Evolutionary conservation across 2,329 filamentous ascomycete species (phyloP).

Genomic region (Arachnomyces sp.): DNA sequence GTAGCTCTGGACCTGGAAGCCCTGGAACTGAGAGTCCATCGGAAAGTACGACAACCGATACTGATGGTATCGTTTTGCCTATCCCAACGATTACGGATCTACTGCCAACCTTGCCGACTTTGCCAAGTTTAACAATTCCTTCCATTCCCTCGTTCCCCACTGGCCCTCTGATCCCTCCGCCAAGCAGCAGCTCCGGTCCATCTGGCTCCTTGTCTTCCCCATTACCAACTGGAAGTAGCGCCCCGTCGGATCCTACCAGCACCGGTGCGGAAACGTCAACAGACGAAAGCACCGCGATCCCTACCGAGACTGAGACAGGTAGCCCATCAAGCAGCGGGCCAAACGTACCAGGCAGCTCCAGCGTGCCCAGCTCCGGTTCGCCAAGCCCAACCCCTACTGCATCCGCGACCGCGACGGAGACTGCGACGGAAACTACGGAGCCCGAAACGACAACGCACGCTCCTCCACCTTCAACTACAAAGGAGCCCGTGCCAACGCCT

Average conservation of each 20-base stretch:
- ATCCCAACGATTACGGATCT: constrained; percentile 1
- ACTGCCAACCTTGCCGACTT: constrained; percentile 5
- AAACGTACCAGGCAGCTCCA: no score
- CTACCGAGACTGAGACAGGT: neutral
- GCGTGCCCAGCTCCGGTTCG: no score
- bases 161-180: constrained; percentile 10
- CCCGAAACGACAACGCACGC: constrained; percentile 4
- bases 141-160: neutral
- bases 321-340: no score
- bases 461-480: constrained; percentile 6
- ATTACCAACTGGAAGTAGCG: constrained; percentile 4
- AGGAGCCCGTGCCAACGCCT: neutral
- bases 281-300: constrained; percentile 3
- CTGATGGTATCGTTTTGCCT: no score
- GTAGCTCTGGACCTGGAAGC: no score
- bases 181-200: constrained; percentile 4
- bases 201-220: constrained; percentile 8
- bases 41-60: no score
- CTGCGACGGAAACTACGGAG: neutral
- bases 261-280: neutral
- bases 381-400: constrained; percentile 4
- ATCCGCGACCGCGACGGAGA: constrained; percentile 1
- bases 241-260: neutral
- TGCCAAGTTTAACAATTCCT: constrained; percentile 5
- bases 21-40: no score